Conservation (phyloP, 768 basidiomycete species). For the Tephrocybe rancida region DNA sequence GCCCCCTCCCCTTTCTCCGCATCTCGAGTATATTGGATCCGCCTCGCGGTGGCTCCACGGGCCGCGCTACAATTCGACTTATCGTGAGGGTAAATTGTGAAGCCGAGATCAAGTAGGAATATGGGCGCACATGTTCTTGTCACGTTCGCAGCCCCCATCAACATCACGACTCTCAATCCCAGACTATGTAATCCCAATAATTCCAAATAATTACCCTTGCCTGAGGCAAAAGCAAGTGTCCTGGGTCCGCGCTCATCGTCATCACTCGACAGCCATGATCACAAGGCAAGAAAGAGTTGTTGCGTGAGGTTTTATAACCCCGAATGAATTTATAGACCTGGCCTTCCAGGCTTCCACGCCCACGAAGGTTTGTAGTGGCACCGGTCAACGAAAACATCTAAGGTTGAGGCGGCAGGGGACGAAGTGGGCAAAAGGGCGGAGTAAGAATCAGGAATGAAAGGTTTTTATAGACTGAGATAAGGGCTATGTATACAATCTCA, state of each 20-base stretch:
- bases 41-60: too few species aligned
- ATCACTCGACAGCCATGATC: neutral
- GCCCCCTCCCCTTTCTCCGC: too few species aligned
- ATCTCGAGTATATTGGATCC: too few species aligned
- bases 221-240: neutral
- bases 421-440: neutral
- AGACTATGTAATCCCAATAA: neutral
- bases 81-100: too few species aligned
- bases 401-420: neutral
- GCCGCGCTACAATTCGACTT: too few species aligned
- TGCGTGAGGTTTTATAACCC: too few species aligned
- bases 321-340: too few species aligned
- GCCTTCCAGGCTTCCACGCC: neutral
- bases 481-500: slow-evolving; percentile 2
- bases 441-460: neutral
- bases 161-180: neutral
- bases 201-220: neutral
- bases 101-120: too few species aligned
- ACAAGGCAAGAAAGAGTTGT: neutral
- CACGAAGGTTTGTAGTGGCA: too few species aligned
- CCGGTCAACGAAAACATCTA: too few species aligned
- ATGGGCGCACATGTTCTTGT: neutral
- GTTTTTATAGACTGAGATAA: neutral
- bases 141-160: neutral
- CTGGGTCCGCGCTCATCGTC: neutral